Evolutionary conservation across 306 rosid species (phyloP).

Genomic region (Quercus berberidifolia): DNA sequence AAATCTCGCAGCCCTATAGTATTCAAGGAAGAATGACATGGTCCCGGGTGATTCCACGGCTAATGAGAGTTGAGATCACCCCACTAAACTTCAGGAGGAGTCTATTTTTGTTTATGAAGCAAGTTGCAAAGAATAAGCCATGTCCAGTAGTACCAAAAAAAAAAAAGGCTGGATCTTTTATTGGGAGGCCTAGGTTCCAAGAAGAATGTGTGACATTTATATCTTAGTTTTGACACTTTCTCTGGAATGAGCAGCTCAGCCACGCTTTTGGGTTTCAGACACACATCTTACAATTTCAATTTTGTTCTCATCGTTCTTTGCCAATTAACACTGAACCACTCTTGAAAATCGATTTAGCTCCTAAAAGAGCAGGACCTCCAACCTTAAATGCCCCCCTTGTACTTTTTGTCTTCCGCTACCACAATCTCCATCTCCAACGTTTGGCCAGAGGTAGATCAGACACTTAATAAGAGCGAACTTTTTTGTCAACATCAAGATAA

Average conservation of each 20-base stretch:
- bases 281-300: background rate
- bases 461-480: background rate
- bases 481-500: background rate
- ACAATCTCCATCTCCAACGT: background rate
- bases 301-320: background rate
- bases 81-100: background rate
- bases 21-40: too few relatives aligned
- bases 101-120: background rate
- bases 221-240: background rate
- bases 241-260: background rate
- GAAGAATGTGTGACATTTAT: background rate
- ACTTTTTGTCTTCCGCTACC: background rate
- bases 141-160: too few relatives aligned
- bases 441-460: background rate
- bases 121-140: background rate
- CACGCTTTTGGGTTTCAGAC: background rate
- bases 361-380: background rate
- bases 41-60: background rate
- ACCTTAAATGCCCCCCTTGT: background rate
- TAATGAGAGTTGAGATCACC: background rate
- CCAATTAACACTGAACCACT: conserved; percentile 18
- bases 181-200: background rate
- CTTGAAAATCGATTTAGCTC: background rate
- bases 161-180: background rate
- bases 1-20: background rate